Base-by-base conservation (phyloP, 1,139 yeast species). In the Pichia cactophila region DNA sequence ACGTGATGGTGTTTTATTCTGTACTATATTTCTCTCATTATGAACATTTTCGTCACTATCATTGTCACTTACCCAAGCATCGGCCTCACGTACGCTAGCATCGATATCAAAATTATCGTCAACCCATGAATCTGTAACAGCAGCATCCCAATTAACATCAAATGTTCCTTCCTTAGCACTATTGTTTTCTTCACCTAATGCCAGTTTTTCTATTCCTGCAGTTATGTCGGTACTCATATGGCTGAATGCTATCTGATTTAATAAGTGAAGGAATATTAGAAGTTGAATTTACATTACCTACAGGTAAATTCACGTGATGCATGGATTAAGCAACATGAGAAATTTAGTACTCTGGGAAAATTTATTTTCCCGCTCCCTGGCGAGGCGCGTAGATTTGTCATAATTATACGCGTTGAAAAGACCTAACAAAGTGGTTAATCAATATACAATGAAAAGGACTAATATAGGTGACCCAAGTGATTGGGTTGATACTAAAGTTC, bases 381-480 rank as follows among this genome's bases (percentile, higher is more conserved):
- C 31, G 31, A 28, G 31, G 23, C 23, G 23, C 23, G 23, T 23
- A 23, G 23, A 23, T 23, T 23, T 23, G 23, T 23, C 23, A 23
- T 23, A 23, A 23, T 23, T 23, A 23, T 23, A 23, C 23, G 23
- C 23, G 23, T 23, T 23, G 5, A 23, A 2, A 1, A 23, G 23
- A 23, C 23, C 23, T 23, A 23, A 5, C 23, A 23, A 28, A 7
- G 31, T 28, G 31, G 2, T 28, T 28, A 2, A 8, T 28, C 11
- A 28, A 28, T 2, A 7, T 9, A 29, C 23, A 29, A 12, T 17
- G 26, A 42, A 31, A 11, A 39, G 26, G 4, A 54, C 53, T 12
- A 56, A 67, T 23, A 67, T 78, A 31, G 72, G 82, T 0, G 95
- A 87, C 62, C 84, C 95, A 0, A 71, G 83, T 8, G 96, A 87